Evolutionary conservation across 306 rosid species (phyloP).

Genomic region (Inga laurina): DNA sequence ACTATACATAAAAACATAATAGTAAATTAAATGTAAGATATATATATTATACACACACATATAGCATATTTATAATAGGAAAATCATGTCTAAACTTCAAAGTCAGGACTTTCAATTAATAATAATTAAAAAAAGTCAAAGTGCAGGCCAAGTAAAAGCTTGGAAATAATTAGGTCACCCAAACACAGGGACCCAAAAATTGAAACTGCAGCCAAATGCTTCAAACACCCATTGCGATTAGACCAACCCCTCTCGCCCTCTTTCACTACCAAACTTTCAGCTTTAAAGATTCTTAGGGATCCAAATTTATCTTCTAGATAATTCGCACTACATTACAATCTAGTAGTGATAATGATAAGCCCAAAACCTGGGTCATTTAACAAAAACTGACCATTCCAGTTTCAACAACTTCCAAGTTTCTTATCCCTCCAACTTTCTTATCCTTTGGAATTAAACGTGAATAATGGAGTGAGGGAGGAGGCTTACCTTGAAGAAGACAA

Average conservation of each 20-base stretch:
- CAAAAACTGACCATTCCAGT: conserved; percentile 26
- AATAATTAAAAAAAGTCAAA: background rate
- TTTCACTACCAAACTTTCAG: background rate
- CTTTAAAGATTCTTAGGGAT: background rate
- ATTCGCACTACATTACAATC: background rate
- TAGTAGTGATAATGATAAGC: conserved; percentile 20
- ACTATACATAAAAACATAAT: background rate
- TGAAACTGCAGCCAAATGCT: background rate
- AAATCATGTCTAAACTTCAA: background rate
- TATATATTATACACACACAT: too few species aligned
- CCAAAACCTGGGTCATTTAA: conserved; percentile 3
- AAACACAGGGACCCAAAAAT: background rate
- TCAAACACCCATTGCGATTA: background rate
- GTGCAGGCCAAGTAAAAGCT: background rate
- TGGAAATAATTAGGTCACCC: background rate
- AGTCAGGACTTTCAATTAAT: background rate
- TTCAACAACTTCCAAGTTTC: conserved; percentile 11
- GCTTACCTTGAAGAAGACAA: conserved; percentile 74
- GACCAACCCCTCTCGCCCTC: background rate
- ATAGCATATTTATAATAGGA: too few species aligned
- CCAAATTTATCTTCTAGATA: background rate
- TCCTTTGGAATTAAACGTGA: background rate
- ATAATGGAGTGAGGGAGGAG: background rate
- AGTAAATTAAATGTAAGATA: too few species aligned
- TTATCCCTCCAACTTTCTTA: background rate